Evolutionary conservation across 2,329 filamentous ascomycete species (phyloP).

Genomic region (Neonectria faginata): DNA sequence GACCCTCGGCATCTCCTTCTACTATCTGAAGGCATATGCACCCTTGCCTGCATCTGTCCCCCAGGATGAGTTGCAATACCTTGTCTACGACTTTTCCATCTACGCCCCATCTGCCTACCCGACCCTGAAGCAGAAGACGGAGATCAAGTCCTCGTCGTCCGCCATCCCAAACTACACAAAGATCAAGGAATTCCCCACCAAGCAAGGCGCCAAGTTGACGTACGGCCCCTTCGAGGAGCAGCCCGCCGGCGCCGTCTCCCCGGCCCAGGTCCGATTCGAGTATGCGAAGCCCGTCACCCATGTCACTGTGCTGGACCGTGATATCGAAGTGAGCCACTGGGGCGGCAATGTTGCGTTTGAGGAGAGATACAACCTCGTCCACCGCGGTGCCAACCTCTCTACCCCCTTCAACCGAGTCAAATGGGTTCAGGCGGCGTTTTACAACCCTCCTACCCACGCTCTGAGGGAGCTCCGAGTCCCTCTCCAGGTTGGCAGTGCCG

Average conservation of each 20-base stretch:
- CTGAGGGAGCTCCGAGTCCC: constrained; percentile 86
- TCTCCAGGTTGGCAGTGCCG: constrained; percentile 80
- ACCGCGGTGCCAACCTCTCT: constrained; percentile 84
- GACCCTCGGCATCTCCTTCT: constrained; percentile 89
- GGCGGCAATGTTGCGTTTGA: constrained; percentile 96
- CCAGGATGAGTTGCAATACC: constrained; percentile 89
- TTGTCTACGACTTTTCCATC: constrained; percentile 86
- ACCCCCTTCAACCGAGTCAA: constrained; percentile 80
- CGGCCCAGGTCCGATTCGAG: constrained; percentile 87
- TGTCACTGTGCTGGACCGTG: constrained; percentile 82
- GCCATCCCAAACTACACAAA: constrained; percentile 89
- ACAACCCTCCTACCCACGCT: constrained; percentile 80
- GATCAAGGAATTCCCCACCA: constrained; percentile 78
- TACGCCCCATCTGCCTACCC: constrained; percentile 86
- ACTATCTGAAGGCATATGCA: constrained; percentile 79
- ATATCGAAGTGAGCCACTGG: constrained; percentile 97
- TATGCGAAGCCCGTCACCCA: constrained; percentile 93
- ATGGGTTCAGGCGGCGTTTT: constrained; percentile 79
- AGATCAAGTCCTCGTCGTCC: constrained; percentile 85
- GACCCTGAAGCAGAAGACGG: constrained; percentile 95
- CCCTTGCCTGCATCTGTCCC: constrained; percentile 85
- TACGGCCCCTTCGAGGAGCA: constrained; percentile 91
- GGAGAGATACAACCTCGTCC: constrained; percentile 89
- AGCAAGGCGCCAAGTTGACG: constrained; percentile 85
- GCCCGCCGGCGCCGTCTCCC: constrained; percentile 79